These are phyloP conservation scores for Brachypodium distachyon DNA, from an alignment of 202 grass and related monocot genomes.

Conservation along the genomic window DNA sequence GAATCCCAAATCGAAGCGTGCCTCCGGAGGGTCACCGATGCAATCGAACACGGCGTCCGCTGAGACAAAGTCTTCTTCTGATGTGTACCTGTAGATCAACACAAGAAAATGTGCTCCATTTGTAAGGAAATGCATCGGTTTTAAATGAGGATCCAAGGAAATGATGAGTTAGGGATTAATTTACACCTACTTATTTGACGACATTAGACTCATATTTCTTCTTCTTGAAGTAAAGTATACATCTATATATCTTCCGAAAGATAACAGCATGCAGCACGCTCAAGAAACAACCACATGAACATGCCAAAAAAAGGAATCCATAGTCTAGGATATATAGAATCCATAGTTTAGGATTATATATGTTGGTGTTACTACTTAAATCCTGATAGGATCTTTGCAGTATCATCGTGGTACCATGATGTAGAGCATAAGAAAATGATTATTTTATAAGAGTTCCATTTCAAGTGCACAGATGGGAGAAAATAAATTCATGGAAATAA, in stretches of 20 bases:
- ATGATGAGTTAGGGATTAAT: neutral
- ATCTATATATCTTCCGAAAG: no score
- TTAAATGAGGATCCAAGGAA: neutral
- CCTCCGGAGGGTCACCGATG: conserved; percentile 88
- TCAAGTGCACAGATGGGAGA: neutral
- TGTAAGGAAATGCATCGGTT: neutral
- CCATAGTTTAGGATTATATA: no score
- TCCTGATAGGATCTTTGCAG: neutral
- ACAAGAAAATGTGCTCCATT: neutral
- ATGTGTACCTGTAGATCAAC: conserved; percentile 61
- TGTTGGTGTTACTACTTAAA: neutral
- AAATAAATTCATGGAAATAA: neutral
- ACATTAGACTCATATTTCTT: no score
- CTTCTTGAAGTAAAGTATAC: no score
- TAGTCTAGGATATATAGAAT: no score
- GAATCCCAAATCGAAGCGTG: conserved; percentile 62
- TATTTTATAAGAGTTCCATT: neutral
- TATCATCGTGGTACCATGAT: neutral
- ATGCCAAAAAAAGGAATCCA: no score
- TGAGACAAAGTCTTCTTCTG: conserved; percentile 63
- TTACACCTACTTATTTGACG: no score
- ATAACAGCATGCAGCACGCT: no score
- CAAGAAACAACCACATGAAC: no score
- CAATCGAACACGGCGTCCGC: conserved; percentile 85
- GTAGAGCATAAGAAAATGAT: neutral